These are phyloP conservation scores for Helenozyma rhizophorensis DNA, from an alignment of 805 yeast species.

Conservation along the genomic window DNA sequence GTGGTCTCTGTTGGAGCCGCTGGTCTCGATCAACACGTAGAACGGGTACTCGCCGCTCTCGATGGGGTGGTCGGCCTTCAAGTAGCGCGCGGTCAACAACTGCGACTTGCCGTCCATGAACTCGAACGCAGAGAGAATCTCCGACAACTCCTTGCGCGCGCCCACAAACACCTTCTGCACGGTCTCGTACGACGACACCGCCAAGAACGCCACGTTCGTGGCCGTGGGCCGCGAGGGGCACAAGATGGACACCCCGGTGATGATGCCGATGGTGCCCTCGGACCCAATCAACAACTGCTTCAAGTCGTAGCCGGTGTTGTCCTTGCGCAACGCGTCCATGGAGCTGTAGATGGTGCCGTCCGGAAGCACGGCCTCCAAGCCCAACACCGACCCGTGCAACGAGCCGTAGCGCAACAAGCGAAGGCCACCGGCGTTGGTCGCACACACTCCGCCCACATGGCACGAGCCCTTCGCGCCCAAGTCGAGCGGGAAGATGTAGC, in stretches of 20 bases:
- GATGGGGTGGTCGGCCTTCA: constrained; percentile 68
- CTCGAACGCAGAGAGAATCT: constrained; percentile 88
- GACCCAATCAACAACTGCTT: constrained; percentile 92
- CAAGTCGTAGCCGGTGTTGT: constrained; percentile 91
- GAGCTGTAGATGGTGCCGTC: constrained; percentile 80
- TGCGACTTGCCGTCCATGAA: constrained; percentile 82
- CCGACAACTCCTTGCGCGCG: constrained; percentile 76
- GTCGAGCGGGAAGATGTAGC: constrained; percentile 88
- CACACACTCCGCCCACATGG: constrained; percentile 91
- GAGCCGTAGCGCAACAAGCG: constrained; percentile 86
- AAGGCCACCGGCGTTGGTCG: constrained; percentile 95
- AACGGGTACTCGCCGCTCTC: constrained; percentile 76
- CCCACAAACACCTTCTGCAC: constrained; percentile 77
- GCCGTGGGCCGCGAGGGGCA: constrained; percentile 88
- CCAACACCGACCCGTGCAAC: constrained; percentile 86
- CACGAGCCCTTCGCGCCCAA: constrained; percentile 97
- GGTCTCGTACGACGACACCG: constrained; percentile 73
- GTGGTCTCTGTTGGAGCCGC: constrained; percentile 92
- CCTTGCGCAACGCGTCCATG: constrained; percentile 83
- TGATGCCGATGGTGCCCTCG: constrained; percentile 88
- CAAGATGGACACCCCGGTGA: constrained; percentile 84
- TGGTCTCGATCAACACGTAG: constrained; percentile 87
- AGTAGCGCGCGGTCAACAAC: constrained; percentile 55
- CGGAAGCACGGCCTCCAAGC: constrained; percentile 88
- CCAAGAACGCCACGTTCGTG: constrained; percentile 84